Percentiles rank a stretch among this genome's conserved stretches.
Evolutionary conservation across 2,329 filamentous ascomycete genomes (phyloP).

Genomic region (Aspergillus caelatus): DNA sequence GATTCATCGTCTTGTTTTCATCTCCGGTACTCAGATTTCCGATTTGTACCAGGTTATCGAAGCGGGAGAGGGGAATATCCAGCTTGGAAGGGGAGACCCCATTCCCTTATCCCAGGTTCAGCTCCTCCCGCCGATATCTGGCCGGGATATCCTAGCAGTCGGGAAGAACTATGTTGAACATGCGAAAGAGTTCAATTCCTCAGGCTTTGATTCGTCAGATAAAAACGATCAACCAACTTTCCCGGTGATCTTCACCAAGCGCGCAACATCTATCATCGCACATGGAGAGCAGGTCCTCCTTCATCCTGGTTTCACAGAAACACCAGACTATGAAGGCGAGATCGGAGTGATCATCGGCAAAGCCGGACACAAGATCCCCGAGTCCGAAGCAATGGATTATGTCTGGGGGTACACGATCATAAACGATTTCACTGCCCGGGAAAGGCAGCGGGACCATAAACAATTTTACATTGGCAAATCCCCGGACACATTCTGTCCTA

Average conservation of each 20-base stretch:
- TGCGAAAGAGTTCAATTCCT: conserved; percentile 60
- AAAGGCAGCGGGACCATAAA: too few relatives aligned
- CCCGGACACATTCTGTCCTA: too few relatives aligned
- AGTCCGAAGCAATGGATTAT: too few relatives aligned
- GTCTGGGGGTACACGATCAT: too few relatives aligned
- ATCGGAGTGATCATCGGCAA: too few relatives aligned
- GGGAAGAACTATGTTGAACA: conserved; percentile 63
- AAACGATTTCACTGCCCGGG: too few relatives aligned
- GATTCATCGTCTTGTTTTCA: neutral
- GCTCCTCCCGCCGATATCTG: conserved; percentile 51
- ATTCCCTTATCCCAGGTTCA: conserved; percentile 39
- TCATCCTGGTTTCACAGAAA: too few relatives aligned
- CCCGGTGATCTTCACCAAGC: conserved; percentile 61
- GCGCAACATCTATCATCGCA: conserved; percentile 54
- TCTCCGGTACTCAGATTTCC: conserved; percentile 15
- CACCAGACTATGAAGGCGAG: too few relatives aligned
- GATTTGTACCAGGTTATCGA: conserved; percentile 52
- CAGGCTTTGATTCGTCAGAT: conserved; percentile 59
- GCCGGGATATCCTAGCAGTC: conserved; percentile 57
- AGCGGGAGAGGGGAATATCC: conserved; percentile 35
- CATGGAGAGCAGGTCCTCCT: too few relatives aligned
- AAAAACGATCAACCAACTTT: conserved; percentile 56
- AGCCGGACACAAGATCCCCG: too few relatives aligned
- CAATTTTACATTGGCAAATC: too few relatives aligned
- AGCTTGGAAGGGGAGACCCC: conserved; percentile 42